These are phyloP conservation scores for Pseudocercospora fuligena DNA, from an alignment of 2,329 filamentous ascomycete genomes.

Conservation along the genomic window DNA sequence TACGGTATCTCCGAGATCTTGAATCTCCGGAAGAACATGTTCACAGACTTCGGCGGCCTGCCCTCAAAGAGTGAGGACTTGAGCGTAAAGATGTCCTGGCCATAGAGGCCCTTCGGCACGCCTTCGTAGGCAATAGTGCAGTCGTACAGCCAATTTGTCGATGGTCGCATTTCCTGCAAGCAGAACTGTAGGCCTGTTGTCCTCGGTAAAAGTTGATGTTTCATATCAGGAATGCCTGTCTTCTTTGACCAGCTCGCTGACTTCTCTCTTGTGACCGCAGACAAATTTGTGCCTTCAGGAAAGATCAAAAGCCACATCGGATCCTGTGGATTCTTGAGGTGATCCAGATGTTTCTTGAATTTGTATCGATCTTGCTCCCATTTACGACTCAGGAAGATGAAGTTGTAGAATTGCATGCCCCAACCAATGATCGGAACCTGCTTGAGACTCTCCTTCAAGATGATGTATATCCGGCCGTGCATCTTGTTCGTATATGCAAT, in stretches of 20 bases:
- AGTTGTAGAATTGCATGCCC: constrained; percentile 84
- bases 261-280: constrained; percentile 69
- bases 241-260: constrained; percentile 79
- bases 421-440: constrained; percentile 78
- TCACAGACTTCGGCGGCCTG: constrained; percentile 88
- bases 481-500: constrained; percentile 82
- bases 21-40: constrained; percentile 94
- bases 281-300: constrained; percentile 84
- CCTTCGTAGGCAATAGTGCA: constrained; percentile 97
- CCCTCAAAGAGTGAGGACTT: constrained; percentile 87
- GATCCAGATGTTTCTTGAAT: constrained; percentile 73
- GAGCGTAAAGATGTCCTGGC: constrained; percentile 89
- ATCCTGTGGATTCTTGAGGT: constrained; percentile 70
- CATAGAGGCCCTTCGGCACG: constrained; percentile 78
- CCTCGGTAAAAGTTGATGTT: constrained; percentile 76
- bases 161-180: constrained; percentile 72
- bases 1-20: constrained; percentile 79
- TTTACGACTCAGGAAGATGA: constrained; percentile 90
- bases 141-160: constrained; percentile 84
- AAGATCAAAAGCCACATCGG: constrained; percentile 93
- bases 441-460: constrained; percentile 84
- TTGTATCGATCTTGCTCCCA: constrained; percentile 79
- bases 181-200: constrained; percentile 83
- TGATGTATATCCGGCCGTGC: constrained; percentile 88
- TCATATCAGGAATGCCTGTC: constrained; percentile 70